Evolutionary conservation across 1,139 yeast genomes (phyloP).

Genomic region (Scheffersomyces illinoinensis): DNA sequence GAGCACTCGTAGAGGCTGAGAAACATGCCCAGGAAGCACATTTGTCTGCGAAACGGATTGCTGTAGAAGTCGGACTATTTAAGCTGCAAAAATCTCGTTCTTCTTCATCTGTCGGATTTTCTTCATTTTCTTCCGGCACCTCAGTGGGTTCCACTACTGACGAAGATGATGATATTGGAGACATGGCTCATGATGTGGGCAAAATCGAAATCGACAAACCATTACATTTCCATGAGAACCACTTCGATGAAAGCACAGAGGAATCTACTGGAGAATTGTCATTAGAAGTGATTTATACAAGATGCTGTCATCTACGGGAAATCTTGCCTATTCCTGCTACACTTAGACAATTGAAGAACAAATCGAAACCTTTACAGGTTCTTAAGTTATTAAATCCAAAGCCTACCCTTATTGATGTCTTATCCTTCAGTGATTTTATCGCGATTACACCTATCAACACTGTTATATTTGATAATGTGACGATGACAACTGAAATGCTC

Average conservation of each 20-base stretch:
- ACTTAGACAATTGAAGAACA: conserved; percentile 76
- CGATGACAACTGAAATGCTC: conserved; percentile 79
- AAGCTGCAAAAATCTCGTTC: conserved; percentile 19
- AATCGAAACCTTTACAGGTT: conserved; percentile 71
- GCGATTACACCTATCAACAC: conserved; percentile 81
- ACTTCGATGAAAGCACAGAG: conserved; percentile 42
- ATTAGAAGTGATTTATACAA: conserved; percentile 75
- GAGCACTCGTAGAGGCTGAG: conserved; percentile 59
- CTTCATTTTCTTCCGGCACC: not conserved
- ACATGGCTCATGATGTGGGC: conserved; percentile 15
- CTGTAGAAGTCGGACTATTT: conserved; percentile 57
- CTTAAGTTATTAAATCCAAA: conserved; percentile 82
- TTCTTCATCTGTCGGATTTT: not conserved
- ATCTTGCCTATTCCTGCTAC: conserved; percentile 93
- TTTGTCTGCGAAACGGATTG: conserved; percentile 65
- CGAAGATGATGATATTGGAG: conserved; percentile 23
- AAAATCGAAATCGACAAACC: conserved; percentile 53
- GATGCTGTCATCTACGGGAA: conserved; percentile 92
- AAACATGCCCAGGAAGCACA: conserved; percentile 79
- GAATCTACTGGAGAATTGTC: conserved; percentile 36
- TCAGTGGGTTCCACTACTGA: conserved; percentile 9
- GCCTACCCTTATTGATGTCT: conserved; percentile 86
- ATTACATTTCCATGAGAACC: conserved; percentile 66
- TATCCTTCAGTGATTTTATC: conserved; percentile 85
- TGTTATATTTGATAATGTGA: conserved; percentile 79